Evolutionary conservation across 2,329 filamentous ascomycete species (phyloP).

Genomic region (Penicillium sp.): DNA sequence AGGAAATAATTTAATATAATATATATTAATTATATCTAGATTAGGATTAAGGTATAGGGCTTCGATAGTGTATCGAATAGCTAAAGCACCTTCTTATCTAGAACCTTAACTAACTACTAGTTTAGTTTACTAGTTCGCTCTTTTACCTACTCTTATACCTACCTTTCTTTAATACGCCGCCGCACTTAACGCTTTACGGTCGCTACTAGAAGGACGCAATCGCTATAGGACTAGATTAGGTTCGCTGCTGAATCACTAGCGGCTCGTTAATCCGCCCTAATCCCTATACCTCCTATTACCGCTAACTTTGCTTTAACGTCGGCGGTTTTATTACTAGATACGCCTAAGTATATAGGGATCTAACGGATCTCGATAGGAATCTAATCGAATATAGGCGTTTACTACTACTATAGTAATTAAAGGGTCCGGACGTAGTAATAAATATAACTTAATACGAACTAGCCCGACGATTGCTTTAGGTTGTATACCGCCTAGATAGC

Average conservation of each 20-base stretch:
- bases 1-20: constrained; percentile 17
- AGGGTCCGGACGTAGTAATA: background rate
- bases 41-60: background rate
- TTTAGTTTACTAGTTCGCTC: background rate
- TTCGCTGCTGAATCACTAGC: too few species aligned
- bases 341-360: background rate
- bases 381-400: background rate
- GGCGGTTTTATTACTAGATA: background rate
- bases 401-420: background rate
- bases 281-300: background rate
- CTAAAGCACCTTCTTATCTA: background rate
- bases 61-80: background rate
- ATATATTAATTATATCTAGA: constrained; percentile 13
- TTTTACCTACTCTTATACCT: too few species aligned
- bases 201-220: background rate
- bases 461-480: background rate
- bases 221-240: background rate
- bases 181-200: background rate
- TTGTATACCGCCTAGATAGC: background rate
- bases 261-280: background rate
- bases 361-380: background rate
- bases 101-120: background rate
- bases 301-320: background rate
- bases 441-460: background rate
- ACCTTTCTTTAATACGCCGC: too few species aligned